A percentile compares a stretch with the other conserved stretches of the same genome.
Conservation (phyloP, 148 eudicot species). For the Hydrangea macrophylla region DNA sequence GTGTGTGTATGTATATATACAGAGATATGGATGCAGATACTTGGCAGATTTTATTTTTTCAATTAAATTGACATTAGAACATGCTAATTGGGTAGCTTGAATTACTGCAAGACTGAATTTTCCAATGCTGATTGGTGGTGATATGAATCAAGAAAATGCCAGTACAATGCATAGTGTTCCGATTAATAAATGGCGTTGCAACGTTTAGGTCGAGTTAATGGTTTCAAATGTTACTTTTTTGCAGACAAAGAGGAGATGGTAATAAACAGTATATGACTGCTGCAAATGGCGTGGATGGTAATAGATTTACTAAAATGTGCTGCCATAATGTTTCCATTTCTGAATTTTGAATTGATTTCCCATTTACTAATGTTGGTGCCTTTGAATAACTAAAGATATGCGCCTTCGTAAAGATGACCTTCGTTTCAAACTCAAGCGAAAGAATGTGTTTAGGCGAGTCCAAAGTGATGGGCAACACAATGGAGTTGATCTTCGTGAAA, state of each 20-base stretch:
- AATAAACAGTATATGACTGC: conserved; percentile 16
- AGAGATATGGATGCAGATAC: too few species aligned
- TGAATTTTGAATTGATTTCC: conserved; percentile 19
- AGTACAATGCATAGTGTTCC: not conserved
- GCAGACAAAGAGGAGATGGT: conserved; percentile 60
- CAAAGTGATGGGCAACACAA: conserved; percentile 32
- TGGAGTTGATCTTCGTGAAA: conserved; percentile 58
- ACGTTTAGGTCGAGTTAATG: not conserved
- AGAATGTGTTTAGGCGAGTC: conserved; percentile 25
- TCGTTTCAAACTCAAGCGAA: conserved; percentile 70
- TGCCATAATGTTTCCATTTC: conserved; percentile 6
- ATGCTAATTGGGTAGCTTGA: not conserved
- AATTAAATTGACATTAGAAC: not conserved
- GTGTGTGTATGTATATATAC: not conserved
- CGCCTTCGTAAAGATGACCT: conserved; percentile 65
- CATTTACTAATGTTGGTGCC: conserved; percentile 26
- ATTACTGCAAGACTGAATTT: not conserved
- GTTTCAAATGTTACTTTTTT: conserved; percentile 17
- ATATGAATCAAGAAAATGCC: not conserved
- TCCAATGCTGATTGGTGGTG: not conserved
- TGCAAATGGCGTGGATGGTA: conserved; percentile 48
- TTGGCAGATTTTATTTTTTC: not conserved
- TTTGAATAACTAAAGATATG: conserved; percentile 36
- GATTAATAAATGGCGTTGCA: not conserved
- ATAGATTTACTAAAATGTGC: conserved; percentile 13